Evolutionary conservation across 257 asterid species (phyloP).

Genomic region (Fraxinus americana): DNA sequence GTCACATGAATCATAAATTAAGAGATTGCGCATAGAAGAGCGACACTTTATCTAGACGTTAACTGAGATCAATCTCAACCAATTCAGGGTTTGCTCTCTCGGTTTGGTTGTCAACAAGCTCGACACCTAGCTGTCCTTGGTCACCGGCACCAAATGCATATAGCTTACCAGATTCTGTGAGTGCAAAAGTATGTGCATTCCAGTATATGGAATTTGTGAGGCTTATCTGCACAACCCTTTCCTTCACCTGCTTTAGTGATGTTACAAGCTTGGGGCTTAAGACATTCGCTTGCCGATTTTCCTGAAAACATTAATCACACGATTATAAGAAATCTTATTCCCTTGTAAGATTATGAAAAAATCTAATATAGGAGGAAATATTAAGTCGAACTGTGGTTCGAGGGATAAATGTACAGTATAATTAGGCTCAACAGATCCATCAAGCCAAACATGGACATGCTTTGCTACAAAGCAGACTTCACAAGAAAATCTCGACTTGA

Average conservation of each 20-base stretch:
- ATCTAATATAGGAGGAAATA: background rate
- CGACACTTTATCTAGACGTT: slow-evolving; percentile 16
- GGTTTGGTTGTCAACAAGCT: slow-evolving; percentile 60
- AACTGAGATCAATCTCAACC: slow-evolving; percentile 77
- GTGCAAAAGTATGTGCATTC: slow-evolving; percentile 97
- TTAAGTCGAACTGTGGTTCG: too few relatives aligned
- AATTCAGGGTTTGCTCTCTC: slow-evolving; percentile 84
- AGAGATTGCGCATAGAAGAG: background rate
- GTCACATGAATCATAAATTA: background rate
- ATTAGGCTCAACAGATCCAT: too few relatives aligned
- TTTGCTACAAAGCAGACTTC: too few relatives aligned
- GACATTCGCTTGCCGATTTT: slow-evolving; percentile 62
- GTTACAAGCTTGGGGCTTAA: slow-evolving; percentile 77
- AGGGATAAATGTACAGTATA: too few relatives aligned
- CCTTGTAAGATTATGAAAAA: background rate
- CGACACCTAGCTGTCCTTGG: slow-evolving; percentile 93
- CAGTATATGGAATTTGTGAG: slow-evolving; percentile 92
- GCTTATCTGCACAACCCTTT: slow-evolving; percentile 91
- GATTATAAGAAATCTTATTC: background rate
- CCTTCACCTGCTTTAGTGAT: slow-evolving; percentile 72
- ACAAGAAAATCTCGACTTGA: too few relatives aligned
- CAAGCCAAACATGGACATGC: too few relatives aligned
- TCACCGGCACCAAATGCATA: slow-evolving; percentile 97
- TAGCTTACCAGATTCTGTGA: slow-evolving; percentile 83
- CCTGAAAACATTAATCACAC: slow-evolving; percentile 46